Conservation (phyloP, 805 yeast species). For the Hanseniaspora guilliermondii region DNA sequence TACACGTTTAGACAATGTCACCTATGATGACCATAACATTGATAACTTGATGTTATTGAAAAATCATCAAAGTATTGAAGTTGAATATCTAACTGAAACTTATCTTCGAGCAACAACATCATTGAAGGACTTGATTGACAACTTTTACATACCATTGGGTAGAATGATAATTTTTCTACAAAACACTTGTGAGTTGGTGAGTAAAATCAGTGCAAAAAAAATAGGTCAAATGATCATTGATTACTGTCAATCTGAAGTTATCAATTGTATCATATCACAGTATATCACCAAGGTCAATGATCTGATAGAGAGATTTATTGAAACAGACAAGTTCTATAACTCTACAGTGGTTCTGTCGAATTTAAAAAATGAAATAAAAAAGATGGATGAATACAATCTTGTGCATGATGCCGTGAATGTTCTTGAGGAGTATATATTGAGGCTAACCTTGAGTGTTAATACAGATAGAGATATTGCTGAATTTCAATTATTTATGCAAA, state of each 20-base stretch:
- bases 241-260: constrained; percentile 8
- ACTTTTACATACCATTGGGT: constrained; percentile 10
- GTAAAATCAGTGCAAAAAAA: neutral
- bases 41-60: neutral
- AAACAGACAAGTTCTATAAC: neutral
- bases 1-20: neutral
- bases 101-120: neutral
- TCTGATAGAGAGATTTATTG: neutral
- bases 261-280: neutral
- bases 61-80: neutral
- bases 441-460: neutral
- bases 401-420: constrained; percentile 1
- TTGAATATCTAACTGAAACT: neutral
- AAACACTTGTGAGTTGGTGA: neutral
- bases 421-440: neutral
- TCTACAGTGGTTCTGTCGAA: neutral
- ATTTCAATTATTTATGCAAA: constrained; percentile 12
- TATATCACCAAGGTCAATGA: neutral
- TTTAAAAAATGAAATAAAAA: neutral
- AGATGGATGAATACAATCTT: constrained; percentile 2
- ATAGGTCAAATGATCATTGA: constrained; percentile 11
- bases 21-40: neutral
- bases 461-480: constrained; percentile 10
- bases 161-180: constrained; percentile 6
- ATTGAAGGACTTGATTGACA: neutral